Evolutionary conservation across 2,329 filamentous ascomycete species (phyloP), one percentile per base, ranked within the genome.

Genomic region (Penicillium occitanis): DNA sequence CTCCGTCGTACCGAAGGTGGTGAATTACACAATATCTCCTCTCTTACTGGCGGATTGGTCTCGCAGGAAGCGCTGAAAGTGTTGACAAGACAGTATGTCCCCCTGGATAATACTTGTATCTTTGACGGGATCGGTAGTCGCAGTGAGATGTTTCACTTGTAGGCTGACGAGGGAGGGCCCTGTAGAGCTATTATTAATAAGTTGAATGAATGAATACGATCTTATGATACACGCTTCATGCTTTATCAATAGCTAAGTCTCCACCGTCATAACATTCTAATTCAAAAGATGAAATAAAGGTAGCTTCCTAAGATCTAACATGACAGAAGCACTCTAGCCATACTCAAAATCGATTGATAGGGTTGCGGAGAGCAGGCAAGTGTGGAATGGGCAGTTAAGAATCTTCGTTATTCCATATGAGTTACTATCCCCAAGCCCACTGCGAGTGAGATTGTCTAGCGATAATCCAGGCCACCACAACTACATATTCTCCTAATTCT

Each of bases 61-160:
- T 92, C 94, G n/a, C 96, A 99, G 79, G 95, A 99, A 80, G 87
- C 94, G 69, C 96, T 99, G 81, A 99, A 99, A 76, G 85, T 88
- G 5, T 69, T 84, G 53, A 90, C 87, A n/a, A 83, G 85, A 72
- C 87, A 90, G 76, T 90, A 89, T 73, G 81, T 88, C 11, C 87
- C 87, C 1, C 80, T 89, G 8, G 86, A 89, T 74, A 88, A 88
- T 67, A 87, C 84, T 0, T 88, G 86, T 71, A 74, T 89, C 28
- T 89, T 88, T 70, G 86, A 89, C 72, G 87, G 87, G 0, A 81
- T 88, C 1, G 79, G 75, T 69, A 87, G 86, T 73, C 84, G 82
- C 72, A 85, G 78, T 57, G 80, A 79, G 48, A 85, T 86, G 70
- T 80, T 86, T 69, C 80, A 77, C 64, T 73, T 86, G 66, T 83